phyloP scores from a whole-genome alignment of 1,284 basidiomycete species.

The Cystobasidiaceae sp. region DNA sequence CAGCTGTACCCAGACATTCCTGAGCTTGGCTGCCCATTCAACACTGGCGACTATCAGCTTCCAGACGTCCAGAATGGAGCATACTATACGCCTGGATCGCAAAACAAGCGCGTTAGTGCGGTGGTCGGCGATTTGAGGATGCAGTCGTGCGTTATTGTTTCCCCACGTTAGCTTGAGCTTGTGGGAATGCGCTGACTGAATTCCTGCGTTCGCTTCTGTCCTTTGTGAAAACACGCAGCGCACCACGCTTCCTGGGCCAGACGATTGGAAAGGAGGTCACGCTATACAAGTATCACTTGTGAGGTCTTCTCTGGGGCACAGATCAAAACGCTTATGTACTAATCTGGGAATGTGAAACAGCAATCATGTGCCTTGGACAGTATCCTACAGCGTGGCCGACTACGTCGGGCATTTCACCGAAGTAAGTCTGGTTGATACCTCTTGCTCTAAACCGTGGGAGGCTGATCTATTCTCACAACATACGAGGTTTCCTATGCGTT shows the following conservation, averaged over 20 bases:
- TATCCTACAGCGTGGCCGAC: slow-evolving; percentile 12
- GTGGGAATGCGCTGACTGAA: no score
- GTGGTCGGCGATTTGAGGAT: not conserved
- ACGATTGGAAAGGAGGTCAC: not conserved
- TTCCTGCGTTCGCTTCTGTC: no score
- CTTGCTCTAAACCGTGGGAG: no score
- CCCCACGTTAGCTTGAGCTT: no score
- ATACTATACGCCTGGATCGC: not conserved
- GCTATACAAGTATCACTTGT: slow-evolving; percentile 16
- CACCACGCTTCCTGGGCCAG: not conserved
- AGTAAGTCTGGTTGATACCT: not conserved
- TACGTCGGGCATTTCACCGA: slow-evolving; percentile 20
- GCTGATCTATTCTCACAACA: not conserved
- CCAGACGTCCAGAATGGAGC: slow-evolving; percentile 1
- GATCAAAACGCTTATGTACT: no score
- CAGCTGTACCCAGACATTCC: not conserved
- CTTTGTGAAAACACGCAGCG: no score
- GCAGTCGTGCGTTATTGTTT: not conserved
- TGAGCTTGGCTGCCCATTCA: not conserved
- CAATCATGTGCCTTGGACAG: slow-evolving; percentile 1
- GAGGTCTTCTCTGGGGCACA: no score
- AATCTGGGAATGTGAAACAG: no score
- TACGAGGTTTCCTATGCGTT: slow-evolving; percentile 14
- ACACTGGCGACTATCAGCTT: slow-evolving; percentile 23
- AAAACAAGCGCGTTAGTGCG: slow-evolving; percentile 11